These are phyloP conservation scores for Colletotrichum theobromicola DNA, from an alignment of 2,329 filamentous ascomycete species.

Conservation along the genomic window DNA sequence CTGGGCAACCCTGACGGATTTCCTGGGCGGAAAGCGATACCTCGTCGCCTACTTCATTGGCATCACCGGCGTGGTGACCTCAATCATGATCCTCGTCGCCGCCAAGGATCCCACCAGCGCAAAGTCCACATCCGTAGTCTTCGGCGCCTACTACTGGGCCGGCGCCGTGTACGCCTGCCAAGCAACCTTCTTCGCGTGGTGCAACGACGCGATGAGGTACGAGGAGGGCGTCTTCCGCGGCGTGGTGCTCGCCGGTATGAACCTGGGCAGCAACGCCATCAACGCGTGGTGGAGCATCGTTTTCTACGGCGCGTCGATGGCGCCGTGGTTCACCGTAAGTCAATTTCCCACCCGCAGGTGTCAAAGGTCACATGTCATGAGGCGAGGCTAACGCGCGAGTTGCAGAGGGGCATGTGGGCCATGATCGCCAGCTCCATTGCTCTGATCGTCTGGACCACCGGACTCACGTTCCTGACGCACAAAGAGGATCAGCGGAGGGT, in stretches of 20 bases:
- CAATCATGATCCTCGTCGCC: slow-evolving; percentile 64
- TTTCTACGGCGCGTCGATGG: slow-evolving; percentile 71
- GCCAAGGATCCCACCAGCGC: slow-evolving; percentile 42
- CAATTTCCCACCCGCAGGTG: neutral
- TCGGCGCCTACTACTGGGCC: slow-evolving; percentile 74
- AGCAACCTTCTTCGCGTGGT: slow-evolving; percentile 78
- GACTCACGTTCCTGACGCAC: slow-evolving; percentile 49
- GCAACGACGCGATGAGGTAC: slow-evolving; percentile 71
- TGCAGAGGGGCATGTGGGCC: slow-evolving; percentile 71
- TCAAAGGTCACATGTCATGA: neutral
- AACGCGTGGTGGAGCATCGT: slow-evolving; percentile 78
- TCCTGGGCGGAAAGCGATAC: slow-evolving; percentile 66
- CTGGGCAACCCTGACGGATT: slow-evolving; percentile 73
- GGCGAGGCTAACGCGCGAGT: neutral
- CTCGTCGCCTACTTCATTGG: slow-evolving; percentile 72
- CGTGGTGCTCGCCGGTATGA: slow-evolving; percentile 76
- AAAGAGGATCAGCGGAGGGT: slow-evolving; percentile 10
- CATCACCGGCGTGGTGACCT: slow-evolving; percentile 66
- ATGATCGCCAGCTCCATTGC: slow-evolving; percentile 71
- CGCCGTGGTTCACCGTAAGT: slow-evolving; percentile 68
- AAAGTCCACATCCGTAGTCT: slow-evolving; percentile 56
- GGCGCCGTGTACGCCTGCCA: slow-evolving; percentile 75
- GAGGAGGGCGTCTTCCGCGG: slow-evolving; percentile 68
- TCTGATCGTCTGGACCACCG: slow-evolving; percentile 63
- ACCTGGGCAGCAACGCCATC: slow-evolving; percentile 68